Evolutionary conservation across 768 basidiomycete species (phyloP).

Genomic region (Leccinum disarticulatum): DNA sequence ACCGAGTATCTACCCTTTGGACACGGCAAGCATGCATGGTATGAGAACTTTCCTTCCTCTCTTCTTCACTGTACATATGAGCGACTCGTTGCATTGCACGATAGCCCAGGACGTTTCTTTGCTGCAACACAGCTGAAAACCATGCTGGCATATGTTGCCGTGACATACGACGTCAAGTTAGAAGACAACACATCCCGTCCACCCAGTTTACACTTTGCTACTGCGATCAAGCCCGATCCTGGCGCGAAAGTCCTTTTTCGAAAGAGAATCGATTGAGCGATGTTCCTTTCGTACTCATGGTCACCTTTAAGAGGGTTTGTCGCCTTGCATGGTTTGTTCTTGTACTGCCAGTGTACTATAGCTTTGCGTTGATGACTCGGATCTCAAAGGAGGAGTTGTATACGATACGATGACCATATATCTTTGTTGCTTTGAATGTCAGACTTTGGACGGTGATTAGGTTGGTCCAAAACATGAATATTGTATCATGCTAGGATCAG

Average conservation of each 20-base stretch:
- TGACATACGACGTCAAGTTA: background rate
- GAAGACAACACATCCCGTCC: background rate
- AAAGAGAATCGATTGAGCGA: background rate
- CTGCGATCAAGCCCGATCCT: background rate
- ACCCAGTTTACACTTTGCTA: background rate
- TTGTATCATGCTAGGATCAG: too few relatives aligned
- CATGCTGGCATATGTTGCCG: background rate
- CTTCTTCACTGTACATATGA: background rate
- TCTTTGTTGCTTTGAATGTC: too few relatives aligned
- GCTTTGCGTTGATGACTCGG: too few relatives aligned
- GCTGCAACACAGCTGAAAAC: background rate
- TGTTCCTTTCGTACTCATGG: background rate
- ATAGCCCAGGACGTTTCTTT: constrained; percentile 1
- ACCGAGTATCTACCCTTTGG: constrained; percentile 40
- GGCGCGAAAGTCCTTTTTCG: background rate
- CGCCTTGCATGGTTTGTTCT: too few relatives aligned
- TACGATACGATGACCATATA: too few relatives aligned
- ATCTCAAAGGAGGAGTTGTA: too few relatives aligned
- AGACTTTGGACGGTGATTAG: too few relatives aligned
- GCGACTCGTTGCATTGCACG: too few relatives aligned
- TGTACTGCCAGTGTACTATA: too few relatives aligned
- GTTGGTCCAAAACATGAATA: too few relatives aligned
- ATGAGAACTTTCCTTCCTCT: constrained; percentile 4
- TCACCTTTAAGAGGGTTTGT: too few relatives aligned
- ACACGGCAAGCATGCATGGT: constrained; percentile 31